Conservation (phyloP, 306 rosid genomes). For the Fragaria ananassa region DNA sequence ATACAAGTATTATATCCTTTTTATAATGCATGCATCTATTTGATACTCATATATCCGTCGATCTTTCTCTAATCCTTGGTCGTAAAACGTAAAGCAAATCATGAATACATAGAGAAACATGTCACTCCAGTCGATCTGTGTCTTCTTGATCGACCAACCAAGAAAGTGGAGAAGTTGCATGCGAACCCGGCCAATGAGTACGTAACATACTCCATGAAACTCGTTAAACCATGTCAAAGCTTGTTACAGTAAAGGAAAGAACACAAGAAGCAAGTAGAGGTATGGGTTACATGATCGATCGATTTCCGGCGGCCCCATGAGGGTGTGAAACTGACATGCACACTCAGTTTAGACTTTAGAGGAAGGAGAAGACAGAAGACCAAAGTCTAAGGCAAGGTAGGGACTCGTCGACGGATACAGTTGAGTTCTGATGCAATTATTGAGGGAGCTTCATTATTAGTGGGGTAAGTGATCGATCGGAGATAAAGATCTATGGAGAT, state of each 20-base stretch:
- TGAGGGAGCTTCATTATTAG: conserved; percentile 26
- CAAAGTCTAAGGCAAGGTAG: conserved; percentile 1
- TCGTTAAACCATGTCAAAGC: not conserved
- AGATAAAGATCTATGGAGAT: not conserved
- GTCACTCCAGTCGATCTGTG: not conserved
- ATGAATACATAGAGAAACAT: not conserved
- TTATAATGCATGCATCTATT: too few relatives aligned
- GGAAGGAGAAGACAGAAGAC: not conserved
- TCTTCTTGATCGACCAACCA: not conserved
- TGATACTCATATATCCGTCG: not conserved
- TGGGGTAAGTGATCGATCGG: not conserved
- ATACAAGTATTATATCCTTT: too few relatives aligned
- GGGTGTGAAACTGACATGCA: conserved; percentile 9
- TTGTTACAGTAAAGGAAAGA: not conserved
- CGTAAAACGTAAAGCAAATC: not conserved
- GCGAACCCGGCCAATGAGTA: not conserved
- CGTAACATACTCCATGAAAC: not conserved
- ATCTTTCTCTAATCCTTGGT: not conserved
- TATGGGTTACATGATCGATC: not conserved
- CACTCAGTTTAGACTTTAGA: not conserved
- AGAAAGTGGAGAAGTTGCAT: not conserved
- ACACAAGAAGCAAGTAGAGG: not conserved
- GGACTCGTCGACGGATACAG: not conserved
- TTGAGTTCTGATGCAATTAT: conserved; percentile 7
- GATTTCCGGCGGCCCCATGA: not conserved